Conservation (phyloP, 164 flowering plant genomes). For the Paratinospora sagittata region DNA sequence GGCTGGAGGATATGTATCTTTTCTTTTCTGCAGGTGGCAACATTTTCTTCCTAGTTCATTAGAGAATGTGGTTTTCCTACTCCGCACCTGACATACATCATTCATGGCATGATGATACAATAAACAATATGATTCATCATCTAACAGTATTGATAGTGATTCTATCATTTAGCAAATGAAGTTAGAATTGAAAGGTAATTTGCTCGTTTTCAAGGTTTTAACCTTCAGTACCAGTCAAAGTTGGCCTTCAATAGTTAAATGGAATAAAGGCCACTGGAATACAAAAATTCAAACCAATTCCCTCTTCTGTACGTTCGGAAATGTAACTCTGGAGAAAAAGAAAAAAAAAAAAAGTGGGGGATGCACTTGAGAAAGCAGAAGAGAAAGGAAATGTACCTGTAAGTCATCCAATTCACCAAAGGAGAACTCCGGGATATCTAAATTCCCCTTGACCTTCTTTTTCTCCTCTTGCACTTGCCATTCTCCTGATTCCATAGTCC, state of each 20-base stretch:
- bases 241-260: neutral
- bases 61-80: too few species aligned
- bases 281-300: neutral
- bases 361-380: neutral
- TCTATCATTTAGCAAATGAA: too few species aligned
- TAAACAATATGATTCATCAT: too few species aligned
- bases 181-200: too few species aligned
- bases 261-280: neutral
- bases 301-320: neutral
- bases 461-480: slow-evolving; percentile 64
- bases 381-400: slow-evolving; percentile 45
- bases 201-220: neutral
- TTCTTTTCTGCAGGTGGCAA: too few species aligned
- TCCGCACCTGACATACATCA: too few species aligned
- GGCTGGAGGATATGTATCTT: too few species aligned
- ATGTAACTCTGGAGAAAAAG: neutral
- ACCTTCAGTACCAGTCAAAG: neutral
- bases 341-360: neutral
- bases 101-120: too few species aligned
- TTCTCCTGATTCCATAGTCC: slow-evolving; percentile 49
- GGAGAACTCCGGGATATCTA: slow-evolving; percentile 73
- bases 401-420: slow-evolving; percentile 91
- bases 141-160: too few species aligned
- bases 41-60: too few species aligned
- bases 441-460: slow-evolving; percentile 52